These are phyloP conservation scores for Trametes versicolor DNA, from an alignment of 1,284 basidiomycete genomes.

Conservation along the genomic window DNA sequence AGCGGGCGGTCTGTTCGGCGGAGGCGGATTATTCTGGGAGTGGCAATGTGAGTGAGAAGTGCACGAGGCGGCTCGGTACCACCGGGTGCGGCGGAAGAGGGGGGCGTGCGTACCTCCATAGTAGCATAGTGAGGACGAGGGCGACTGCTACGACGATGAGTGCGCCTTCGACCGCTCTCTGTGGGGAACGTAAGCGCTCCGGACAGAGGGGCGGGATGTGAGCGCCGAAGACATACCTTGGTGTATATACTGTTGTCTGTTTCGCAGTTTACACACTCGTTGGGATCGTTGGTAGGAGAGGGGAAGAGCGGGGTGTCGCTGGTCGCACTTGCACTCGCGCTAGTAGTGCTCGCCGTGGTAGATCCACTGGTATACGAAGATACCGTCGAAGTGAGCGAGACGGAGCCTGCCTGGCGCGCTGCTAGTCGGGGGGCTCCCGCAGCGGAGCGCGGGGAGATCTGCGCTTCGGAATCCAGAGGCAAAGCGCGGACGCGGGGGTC, in stretches of 20 bases:
- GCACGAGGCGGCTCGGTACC: not conserved
- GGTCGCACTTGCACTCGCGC: slow-evolving; percentile 6
- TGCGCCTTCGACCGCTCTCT: slow-evolving; percentile 31
- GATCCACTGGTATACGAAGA: not conserved
- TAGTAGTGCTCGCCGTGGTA: not conserved
- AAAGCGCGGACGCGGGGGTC: not conserved
- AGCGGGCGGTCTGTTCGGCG: slow-evolving; percentile 24
- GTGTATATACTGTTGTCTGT: slow-evolving; percentile 14
- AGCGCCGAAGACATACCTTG: slow-evolving; percentile 17
- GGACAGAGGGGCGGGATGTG: not conserved
- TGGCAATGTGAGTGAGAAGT: not conserved
- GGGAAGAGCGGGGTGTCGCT: slow-evolving; percentile 30
- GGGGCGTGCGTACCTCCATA: slow-evolving; percentile 30
- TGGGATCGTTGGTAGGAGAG: slow-evolving; percentile 10
- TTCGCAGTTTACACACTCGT: slow-evolving; percentile 10
- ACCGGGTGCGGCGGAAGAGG: not conserved
- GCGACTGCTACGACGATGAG: slow-evolving; percentile 26
- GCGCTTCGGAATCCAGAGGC: not conserved
- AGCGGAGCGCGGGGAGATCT: not conserved
- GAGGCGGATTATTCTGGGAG: slow-evolving; percentile 18
- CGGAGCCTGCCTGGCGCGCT: slow-evolving; percentile 5
- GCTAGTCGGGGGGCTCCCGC: not conserved
- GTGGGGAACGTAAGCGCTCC: not conserved
- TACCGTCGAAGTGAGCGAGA: not conserved
- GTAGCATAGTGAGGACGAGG: slow-evolving; percentile 14